A percentile compares a stretch with the other conserved stretches of the same genome.
Evolutionary conservation across 371 early-diverging fungal species (phyloP).

Genomic region (Quaeritorhiza haematococci): DNA sequence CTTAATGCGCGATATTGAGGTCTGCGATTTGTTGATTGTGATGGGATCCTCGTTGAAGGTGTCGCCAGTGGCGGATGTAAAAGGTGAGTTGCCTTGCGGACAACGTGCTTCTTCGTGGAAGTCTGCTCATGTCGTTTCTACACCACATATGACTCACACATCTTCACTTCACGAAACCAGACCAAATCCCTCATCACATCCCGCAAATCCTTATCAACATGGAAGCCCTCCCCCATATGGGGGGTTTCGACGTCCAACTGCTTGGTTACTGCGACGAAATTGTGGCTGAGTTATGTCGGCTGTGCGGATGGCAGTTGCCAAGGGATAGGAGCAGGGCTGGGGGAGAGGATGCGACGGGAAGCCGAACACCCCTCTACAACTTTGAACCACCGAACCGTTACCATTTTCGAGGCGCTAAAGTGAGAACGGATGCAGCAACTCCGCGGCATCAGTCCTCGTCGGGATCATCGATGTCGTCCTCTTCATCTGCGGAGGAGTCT

Average conservation of each 20-base stretch:
- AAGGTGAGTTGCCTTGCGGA: slow-evolving; percentile 44
- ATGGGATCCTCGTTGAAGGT: slow-evolving; percentile 96
- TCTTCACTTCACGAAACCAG: too few species aligned
- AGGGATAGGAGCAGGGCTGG: too few species aligned
- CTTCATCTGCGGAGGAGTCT: too few species aligned
- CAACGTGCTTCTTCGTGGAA: too few species aligned
- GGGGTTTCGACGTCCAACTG: slow-evolving; percentile 84
- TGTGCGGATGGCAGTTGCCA: slow-evolving; percentile 65
- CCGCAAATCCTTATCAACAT: slow-evolving; percentile 90
- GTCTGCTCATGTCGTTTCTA: not conserved
- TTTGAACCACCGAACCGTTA: too few species aligned
- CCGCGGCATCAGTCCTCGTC: too few species aligned
- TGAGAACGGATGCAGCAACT: too few species aligned
- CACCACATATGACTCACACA: not conserved
- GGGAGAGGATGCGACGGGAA: too few species aligned
- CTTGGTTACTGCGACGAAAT: slow-evolving; percentile 84
- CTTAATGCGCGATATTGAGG: slow-evolving; percentile 62
- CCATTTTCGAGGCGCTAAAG: too few species aligned
- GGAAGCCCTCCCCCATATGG: slow-evolving; percentile 65
- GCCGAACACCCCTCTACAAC: too few species aligned
- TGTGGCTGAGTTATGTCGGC: slow-evolving; percentile 69
- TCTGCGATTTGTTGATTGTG: slow-evolving; percentile 83
- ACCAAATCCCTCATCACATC: slow-evolving; percentile 70
- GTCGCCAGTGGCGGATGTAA: slow-evolving; percentile 87
- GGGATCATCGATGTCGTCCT: too few species aligned